A percentile compares a stretch with the other conserved stretches of the same genome.
Conservation (phyloP, 106 monocot genomes). For the Agapanthus africanus region DNA sequence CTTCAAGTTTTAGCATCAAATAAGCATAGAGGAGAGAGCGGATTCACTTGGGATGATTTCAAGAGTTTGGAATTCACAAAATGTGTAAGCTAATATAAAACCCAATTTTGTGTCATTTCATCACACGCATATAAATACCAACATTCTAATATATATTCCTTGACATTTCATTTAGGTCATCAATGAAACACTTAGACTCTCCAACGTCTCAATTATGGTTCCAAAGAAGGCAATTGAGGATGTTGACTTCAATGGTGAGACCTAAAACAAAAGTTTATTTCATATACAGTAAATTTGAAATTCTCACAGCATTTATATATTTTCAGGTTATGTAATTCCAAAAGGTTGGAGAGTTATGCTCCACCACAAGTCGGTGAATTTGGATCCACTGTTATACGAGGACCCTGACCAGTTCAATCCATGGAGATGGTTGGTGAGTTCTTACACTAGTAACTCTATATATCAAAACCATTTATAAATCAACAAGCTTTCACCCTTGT, state of each 20-base stretch:
- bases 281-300: not conserved
- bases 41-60: conserved; percentile 22
- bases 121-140: not conserved
- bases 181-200: not conserved
- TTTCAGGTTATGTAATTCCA: conserved; percentile 4
- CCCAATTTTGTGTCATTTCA: not conserved
- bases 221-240: not conserved
- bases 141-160: not conserved
- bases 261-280: not conserved
- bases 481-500: too few species aligned
- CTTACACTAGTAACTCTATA: too few species aligned
- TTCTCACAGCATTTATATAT: not conserved
- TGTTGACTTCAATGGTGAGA: not conserved
- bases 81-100: conserved; percentile 7
- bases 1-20: not conserved
- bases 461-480: too few species aligned
- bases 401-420: conserved; percentile 71
- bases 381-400: conserved; percentile 37
- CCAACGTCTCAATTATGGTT: not conserved
- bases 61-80: conserved; percentile 18
- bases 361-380: not conserved
- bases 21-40: not conserved
- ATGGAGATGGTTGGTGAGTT: conserved; percentile 81
- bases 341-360: not conserved
- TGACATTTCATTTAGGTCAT: not conserved